Percentiles rank a stretch among this genome's conserved stretches.
Evolutionary conservation across 352 stramenopile species (phyloP).

Genomic region (Pythium vanterpoolii): DNA sequence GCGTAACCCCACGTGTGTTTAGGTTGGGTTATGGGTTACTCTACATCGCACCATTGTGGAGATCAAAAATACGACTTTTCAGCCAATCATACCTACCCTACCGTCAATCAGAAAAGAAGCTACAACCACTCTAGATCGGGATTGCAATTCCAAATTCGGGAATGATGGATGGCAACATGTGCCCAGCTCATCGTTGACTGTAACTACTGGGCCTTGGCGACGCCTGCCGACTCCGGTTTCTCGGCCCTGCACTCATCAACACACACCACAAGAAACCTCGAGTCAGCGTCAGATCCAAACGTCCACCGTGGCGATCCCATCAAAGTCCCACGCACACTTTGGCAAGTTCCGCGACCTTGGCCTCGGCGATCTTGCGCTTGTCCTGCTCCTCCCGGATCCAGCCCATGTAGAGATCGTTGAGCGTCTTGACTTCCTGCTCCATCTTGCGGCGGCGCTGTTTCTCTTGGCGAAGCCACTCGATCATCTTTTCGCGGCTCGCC

Average conservation of each 20-base stretch:
- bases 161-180: too few relatives aligned
- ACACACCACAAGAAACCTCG: conserved; percentile 19
- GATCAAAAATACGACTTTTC: neutral
- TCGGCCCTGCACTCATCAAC: conserved; percentile 7
- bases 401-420: conserved; percentile 82
- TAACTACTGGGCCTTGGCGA: conserved; percentile 21
- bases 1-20: neutral
- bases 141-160: neutral
- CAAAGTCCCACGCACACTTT: conserved; percentile 17
- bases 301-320: neutral
- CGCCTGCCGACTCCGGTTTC: conserved; percentile 3
- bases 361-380: conserved; percentile 67
- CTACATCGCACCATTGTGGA: neutral
- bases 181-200: neutral
- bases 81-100: conserved; percentile 3
- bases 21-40: neutral
- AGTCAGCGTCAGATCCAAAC: conserved; percentile 4
- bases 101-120: conserved; percentile 9
- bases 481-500: conserved; percentile 41
- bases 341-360: conserved; percentile 47
- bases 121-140: conserved; percentile 1
- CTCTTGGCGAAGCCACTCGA: conserved; percentile 66
- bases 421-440: conserved; percentile 73
- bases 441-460: conserved; percentile 69
- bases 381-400: conserved; percentile 81